Conservation (phyloP, 1,139 yeast species). For the Yamadazyma jaroonii region DNA sequence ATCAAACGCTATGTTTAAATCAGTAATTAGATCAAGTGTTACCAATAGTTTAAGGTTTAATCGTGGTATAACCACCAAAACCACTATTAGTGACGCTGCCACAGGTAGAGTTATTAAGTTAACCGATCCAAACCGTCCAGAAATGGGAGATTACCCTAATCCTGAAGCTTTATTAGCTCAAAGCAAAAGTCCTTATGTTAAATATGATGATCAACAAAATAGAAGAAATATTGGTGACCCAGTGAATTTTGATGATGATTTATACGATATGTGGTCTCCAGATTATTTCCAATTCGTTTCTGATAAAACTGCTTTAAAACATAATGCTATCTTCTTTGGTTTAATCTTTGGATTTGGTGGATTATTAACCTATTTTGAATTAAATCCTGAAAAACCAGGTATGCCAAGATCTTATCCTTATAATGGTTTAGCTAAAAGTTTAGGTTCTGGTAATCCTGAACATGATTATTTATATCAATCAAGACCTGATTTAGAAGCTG, state of each 20-base stretch:
- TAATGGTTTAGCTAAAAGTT: slow-evolving; percentile 70
- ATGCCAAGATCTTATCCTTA: slow-evolving; percentile 74
- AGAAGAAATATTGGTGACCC: slow-evolving; percentile 79
- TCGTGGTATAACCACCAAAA: slow-evolving; percentile 34
- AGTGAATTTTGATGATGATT: slow-evolving; percentile 66
- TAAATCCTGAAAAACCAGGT: slow-evolving; percentile 75
- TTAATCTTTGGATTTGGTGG: slow-evolving; percentile 55
- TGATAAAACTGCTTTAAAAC: slow-evolving; percentile 59
- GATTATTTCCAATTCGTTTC: slow-evolving; percentile 64
- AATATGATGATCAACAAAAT: slow-evolving; percentile 79
- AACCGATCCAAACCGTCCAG: slow-evolving; percentile 45
- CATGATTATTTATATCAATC: slow-evolving; percentile 45
- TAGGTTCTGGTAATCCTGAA: slow-evolving; percentile 60
- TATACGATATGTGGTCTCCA: slow-evolving; percentile 85
- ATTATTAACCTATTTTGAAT: slow-evolving; percentile 51
- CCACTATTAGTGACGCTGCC: slow-evolving; percentile 40
- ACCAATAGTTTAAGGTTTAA: slow-evolving; percentile 3
- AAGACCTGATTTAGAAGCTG: slow-evolving; percentile 41
- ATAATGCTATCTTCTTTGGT: slow-evolving; percentile 53
- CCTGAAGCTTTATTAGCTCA: slow-evolving; percentile 52
- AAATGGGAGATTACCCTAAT: slow-evolving; percentile 44
- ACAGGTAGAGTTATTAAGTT: slow-evolving; percentile 41
- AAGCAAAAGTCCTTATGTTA: slow-evolving; percentile 64
- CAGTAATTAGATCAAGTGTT: slow-evolving; percentile 8
- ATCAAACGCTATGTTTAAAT: slow-evolving; percentile 15